Conservation (phyloP, 2,329 filamentous ascomycete species). For the Curvularia sp. region DNA sequence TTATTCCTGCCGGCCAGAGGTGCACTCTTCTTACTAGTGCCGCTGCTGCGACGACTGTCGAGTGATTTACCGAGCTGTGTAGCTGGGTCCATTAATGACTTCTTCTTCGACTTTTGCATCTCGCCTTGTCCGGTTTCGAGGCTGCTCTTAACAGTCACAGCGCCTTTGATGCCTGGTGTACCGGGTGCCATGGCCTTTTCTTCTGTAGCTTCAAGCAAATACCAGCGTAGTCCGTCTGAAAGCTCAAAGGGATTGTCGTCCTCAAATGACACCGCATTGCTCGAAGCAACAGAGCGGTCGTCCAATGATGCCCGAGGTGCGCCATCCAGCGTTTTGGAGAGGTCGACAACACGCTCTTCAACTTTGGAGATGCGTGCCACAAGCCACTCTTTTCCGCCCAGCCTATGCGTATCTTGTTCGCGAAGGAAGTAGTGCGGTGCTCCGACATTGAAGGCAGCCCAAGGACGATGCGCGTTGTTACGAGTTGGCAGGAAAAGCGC, state of each 20-base stretch:
- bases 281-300: constrained; percentile 59
- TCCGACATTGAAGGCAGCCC: constrained; percentile 98
- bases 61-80: constrained; percentile 77
- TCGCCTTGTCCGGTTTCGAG: constrained; percentile 85
- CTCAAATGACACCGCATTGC: constrained; percentile 66
- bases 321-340: constrained; percentile 76
- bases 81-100: constrained; percentile 56
- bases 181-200: constrained; percentile 88
- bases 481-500: constrained; percentile 92
- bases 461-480: constrained; percentile 92
- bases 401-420: constrained; percentile 86
- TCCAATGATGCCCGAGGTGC: constrained; percentile 54
- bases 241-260: constrained; percentile 98
- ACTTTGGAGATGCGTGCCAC: constrained; percentile 90
- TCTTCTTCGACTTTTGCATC: constrained; percentile 55
- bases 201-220: constrained; percentile 89
- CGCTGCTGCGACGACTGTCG: constrained; percentile 89
- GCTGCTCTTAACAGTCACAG: constrained; percentile 88
- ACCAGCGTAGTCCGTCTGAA: constrained; percentile 94
- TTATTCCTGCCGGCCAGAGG: constrained; percentile 46
- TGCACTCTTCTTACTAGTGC: constrained; percentile 78
- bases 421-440: constrained; percentile 97
- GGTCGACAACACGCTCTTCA: constrained; percentile 90
- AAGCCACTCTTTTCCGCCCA: constrained; percentile 91
- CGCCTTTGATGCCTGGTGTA: constrained; percentile 84